Evolutionary conservation across 345 rosid genomes (phyloP).

Genomic region (Populus deltoides): DNA sequence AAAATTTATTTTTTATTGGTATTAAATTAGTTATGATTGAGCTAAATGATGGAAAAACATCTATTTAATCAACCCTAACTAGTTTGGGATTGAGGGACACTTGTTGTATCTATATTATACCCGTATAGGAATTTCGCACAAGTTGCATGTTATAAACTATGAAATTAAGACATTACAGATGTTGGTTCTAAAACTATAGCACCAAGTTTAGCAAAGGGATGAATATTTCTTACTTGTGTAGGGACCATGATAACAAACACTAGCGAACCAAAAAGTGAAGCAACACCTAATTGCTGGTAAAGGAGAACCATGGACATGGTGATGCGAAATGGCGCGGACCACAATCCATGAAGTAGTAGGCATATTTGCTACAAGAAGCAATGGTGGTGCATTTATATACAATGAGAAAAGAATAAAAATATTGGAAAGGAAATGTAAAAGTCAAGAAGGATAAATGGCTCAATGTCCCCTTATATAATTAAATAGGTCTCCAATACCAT

Average conservation of each 20-base stretch:
- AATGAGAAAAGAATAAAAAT: not conserved
- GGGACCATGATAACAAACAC: slow-evolving; percentile 30
- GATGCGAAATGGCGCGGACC: slow-evolving; percentile 38
- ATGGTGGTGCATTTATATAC: not conserved
- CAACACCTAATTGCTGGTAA: slow-evolving; percentile 33
- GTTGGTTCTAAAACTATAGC: not conserved
- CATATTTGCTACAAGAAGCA: slow-evolving; percentile 24
- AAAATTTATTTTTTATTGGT: not conserved
- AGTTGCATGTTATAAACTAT: not conserved
- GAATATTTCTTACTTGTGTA: slow-evolving; percentile 12
- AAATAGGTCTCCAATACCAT: not conserved
- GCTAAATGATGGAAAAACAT: not conserved
- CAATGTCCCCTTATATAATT: not conserved
- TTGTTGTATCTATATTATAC: not conserved
- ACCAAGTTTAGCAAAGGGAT: not conserved
- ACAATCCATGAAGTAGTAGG: slow-evolving; percentile 29
- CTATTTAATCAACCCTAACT: not conserved
- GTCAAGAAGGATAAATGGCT: not conserved
- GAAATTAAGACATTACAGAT: not conserved
- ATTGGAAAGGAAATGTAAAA: not conserved
- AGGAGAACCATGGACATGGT: slow-evolving; percentile 31
- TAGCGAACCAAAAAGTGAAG: slow-evolving; percentile 29
- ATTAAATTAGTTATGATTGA: not conserved
- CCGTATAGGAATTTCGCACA: not conserved
- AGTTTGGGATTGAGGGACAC: not conserved